Base-by-base conservation (phyloP, 495 filamentous ascomycete genomes). In the Delitschia confertaspora region DNA sequence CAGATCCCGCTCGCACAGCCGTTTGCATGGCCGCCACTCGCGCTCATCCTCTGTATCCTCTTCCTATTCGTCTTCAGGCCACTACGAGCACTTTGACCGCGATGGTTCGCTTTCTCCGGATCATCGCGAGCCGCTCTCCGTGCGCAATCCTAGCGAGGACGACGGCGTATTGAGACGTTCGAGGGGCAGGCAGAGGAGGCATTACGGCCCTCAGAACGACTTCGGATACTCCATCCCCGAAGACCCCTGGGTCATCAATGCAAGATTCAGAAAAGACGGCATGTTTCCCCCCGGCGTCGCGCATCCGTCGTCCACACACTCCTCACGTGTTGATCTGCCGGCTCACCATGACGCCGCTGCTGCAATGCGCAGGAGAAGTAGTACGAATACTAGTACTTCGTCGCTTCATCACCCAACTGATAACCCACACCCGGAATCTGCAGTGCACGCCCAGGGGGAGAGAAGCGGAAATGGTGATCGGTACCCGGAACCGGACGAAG, bases 171-270 rank as follows among this genome's bases (percentile, higher is more conserved):
- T 11, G 14, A 32, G 25, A 9, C 39, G 31, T n/a, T 16, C 29
- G 9, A 35, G 45, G 27, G 44, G 48, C 19, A 37, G 55, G 5
- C 41, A 43, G 7, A 41, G 39, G 31, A 51, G 51, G 19, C 55
- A 60, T 18, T 56, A 61, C 38, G 53, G 53, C 22, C 51, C 46
- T 13, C 50, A 34, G 52, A 64, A 61, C 53, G 64, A 62, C 33
- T 66, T 50, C 53, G 73, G 79, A 37, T 91, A 87, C 58, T 80
- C 76, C 41, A 72, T 95, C 22, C 89, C 91, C 0, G 83, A 84
- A 43, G 93, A 98, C 56, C 87, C 89, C 16, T 98, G 91, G 91
- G 82, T 93, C 33, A 93, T 98, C 52, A 79, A 84, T 42, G 87
- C 86, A 21, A 82, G 93, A 35, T 91, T 93, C 66, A 62, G 72